Conservation (phyloP, 306 rosid genomes). For the cucumber (Cucumis sativus) region DNA sequence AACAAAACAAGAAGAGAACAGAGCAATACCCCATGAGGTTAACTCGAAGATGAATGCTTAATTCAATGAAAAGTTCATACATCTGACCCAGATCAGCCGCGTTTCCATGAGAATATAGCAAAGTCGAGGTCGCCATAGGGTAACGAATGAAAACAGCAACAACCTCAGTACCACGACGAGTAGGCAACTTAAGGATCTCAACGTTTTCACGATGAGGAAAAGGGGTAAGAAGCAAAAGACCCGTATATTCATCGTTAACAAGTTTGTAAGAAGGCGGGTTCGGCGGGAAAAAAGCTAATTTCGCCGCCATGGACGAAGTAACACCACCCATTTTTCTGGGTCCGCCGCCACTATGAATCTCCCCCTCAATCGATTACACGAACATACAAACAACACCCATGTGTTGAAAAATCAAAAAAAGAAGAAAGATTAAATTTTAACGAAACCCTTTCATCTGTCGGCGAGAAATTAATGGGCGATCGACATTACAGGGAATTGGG, state of each 20-base stretch:
- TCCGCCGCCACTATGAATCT: background rate
- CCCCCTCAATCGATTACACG: background rate
- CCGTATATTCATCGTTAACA: conserved; percentile 43
- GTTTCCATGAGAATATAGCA: conserved; percentile 91
- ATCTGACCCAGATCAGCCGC: conserved; percentile 99
- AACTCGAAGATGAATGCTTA: conserved; percentile 75
- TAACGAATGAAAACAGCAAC: conserved; percentile 74
- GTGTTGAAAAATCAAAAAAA: too few species aligned
- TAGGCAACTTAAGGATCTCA: conserved; percentile 58
- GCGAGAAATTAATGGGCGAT: background rate
- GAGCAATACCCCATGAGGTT: conserved; percentile 75
- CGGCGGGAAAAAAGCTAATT: conserved; percentile 91
- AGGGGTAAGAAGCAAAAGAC: conserved; percentile 62
- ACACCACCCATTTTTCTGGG: conserved; percentile 68
- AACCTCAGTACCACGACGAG: conserved; percentile 69
- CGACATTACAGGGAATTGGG: background rate
- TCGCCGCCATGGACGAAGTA: conserved; percentile 96
- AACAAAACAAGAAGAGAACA: background rate
- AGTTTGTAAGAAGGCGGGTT: conserved; percentile 73
- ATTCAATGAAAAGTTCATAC: conserved; percentile 84
- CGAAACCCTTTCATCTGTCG: background rate
- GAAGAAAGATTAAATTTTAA: background rate
- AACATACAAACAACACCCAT: too few species aligned
- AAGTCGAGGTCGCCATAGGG: conserved; percentile 78
- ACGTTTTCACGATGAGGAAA: conserved; percentile 89